phyloP scores from a whole-genome alignment of 2,329 filamentous ascomycete species.

The Sporothrix schenckii region DNA sequence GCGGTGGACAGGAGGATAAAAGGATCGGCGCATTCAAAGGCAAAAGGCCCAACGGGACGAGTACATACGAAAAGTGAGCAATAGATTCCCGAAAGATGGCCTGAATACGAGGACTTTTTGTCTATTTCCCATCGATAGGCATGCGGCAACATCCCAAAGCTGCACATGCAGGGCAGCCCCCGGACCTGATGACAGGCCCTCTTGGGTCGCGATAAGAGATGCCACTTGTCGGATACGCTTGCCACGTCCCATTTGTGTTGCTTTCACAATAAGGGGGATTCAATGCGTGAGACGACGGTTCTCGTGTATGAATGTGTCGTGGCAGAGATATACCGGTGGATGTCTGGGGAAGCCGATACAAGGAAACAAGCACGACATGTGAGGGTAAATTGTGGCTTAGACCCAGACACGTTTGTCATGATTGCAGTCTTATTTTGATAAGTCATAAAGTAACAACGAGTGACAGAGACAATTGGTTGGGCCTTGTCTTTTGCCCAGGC shows the following conservation, averaged over 20 bases:
- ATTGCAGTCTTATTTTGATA: slow-evolving; percentile 3
- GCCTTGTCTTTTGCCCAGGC: background rate
- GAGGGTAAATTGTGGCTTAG: slow-evolving; percentile 10
- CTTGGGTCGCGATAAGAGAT: slow-evolving; percentile 11
- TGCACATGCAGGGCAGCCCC: slow-evolving; percentile 13
- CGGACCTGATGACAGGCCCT: background rate
- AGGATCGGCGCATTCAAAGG: background rate
- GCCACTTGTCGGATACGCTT: slow-evolving; percentile 4
- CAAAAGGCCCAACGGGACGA: background rate
- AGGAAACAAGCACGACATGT: background rate
- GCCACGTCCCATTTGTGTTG: slow-evolving; percentile 9
- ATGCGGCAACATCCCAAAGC: background rate
- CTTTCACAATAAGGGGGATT: background rate
- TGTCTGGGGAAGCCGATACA: slow-evolving; percentile 19
- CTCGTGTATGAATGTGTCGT: background rate
- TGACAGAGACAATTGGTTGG: background rate
- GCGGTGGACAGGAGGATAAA: background rate
- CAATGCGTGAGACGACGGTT: background rate
- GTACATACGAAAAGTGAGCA: background rate
- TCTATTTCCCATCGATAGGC: background rate
- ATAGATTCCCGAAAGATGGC: background rate
- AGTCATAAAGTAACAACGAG: background rate
- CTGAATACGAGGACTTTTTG: slow-evolving; percentile 1
- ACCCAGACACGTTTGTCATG: background rate
- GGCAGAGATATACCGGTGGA: background rate